Evolutionary conservation across 2,329 filamentous ascomycete species (phyloP).

Genomic region (Penicillium sp.): DNA sequence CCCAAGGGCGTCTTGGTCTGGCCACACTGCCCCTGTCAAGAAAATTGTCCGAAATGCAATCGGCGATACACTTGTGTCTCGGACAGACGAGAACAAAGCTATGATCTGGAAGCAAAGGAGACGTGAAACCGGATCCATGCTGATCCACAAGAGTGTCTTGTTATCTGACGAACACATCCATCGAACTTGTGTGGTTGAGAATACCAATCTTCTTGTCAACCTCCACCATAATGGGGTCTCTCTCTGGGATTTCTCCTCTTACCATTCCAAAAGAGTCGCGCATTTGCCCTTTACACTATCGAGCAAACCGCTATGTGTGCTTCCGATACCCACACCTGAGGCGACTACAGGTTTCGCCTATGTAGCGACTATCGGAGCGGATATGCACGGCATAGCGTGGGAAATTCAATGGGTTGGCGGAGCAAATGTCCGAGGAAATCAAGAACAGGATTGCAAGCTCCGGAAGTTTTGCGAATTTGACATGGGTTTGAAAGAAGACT

Average conservation of each 20-base stretch:
- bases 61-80: constrained; percentile 75
- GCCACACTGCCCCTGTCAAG: constrained; percentile 75
- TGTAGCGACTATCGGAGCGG: constrained; percentile 77
- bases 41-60: constrained; percentile 85
- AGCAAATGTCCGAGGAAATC: constrained; percentile 22
- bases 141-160: constrained; percentile 68
- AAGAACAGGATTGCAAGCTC: constrained; percentile 48
- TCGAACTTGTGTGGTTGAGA: constrained; percentile 72
- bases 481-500: constrained; percentile 55
- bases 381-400: constrained; percentile 78
- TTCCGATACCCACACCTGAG: constrained; percentile 65
- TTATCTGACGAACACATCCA: constrained; percentile 69
- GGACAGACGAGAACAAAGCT: constrained; percentile 73
- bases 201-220: constrained; percentile 78
- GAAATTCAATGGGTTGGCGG: constrained; percentile 62
- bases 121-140: constrained; percentile 50
- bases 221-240: constrained; percentile 68
- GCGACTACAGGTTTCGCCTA: constrained; percentile 59
- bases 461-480: constrained; percentile 69
- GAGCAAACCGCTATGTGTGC: constrained; percentile 75
- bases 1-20: constrained; percentile 71
- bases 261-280: constrained; percentile 59
- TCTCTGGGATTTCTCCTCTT: constrained; percentile 73
- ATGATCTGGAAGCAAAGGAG: constrained; percentile 75
- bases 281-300: constrained; percentile 57